phyloP scores from a whole-genome alignment of 768 basidiomycete species.

The Udeniomyces megalosporus region DNA sequence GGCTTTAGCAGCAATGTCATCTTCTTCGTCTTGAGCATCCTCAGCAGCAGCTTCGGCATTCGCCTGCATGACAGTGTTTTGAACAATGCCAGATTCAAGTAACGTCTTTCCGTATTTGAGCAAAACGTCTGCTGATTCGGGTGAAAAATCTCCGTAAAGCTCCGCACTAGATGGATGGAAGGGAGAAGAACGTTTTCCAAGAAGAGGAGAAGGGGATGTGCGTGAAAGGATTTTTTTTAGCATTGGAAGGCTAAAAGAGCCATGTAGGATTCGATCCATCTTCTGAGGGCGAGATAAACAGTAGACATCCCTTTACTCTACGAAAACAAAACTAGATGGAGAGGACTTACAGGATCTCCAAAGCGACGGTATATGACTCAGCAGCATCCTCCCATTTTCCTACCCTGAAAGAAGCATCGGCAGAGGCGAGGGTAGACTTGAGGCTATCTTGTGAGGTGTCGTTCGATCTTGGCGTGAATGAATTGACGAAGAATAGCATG shows the following conservation, averaged over 20 bases:
- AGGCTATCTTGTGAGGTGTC: too few species aligned
- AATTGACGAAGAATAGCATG: too few species aligned
- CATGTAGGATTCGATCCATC: too few species aligned
- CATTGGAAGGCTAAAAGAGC: too few species aligned
- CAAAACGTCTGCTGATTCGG: conserved; percentile 72
- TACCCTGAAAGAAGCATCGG: conserved; percentile 28
- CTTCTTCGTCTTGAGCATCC: conserved; percentile 9
- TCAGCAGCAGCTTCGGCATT: conserved; percentile 41
- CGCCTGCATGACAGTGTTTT: conserved; percentile 75
- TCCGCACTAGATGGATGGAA: conserved; percentile 52
- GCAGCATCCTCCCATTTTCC: conserved; percentile 72
- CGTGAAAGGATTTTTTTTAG: too few species aligned
- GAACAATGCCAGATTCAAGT: conserved; percentile 76
- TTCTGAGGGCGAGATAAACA: too few species aligned
- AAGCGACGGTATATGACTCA: conserved; percentile 64
- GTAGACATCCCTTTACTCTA: too few species aligned
- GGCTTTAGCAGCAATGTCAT: not conserved
- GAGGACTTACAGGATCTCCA: conserved; percentile 58
- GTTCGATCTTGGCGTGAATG: too few species aligned
- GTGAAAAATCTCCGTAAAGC: conserved; percentile 59
- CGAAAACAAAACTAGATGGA: not conserved
- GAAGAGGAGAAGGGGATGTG: not conserved
- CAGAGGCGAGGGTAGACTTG: too few species aligned
- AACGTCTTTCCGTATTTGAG: conserved; percentile 84
- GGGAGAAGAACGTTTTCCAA: too few species aligned